Evolutionary conservation across 495 filamentous ascomycete species (phyloP).

Genomic region (Oidiodendron maius): DNA sequence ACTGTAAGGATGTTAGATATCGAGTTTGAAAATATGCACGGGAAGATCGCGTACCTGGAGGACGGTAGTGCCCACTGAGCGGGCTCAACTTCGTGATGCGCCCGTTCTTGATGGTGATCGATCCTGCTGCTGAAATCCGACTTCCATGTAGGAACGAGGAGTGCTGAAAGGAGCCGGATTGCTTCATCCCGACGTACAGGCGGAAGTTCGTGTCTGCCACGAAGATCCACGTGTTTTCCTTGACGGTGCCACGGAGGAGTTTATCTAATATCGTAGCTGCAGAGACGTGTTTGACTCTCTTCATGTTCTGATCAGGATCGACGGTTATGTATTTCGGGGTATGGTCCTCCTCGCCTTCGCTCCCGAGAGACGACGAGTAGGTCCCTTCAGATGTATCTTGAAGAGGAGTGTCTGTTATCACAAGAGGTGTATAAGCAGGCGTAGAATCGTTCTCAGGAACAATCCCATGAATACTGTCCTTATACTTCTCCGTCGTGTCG

Average conservation of each 20-base stretch:
- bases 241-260: conserved; percentile 61
- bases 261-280: conserved; percentile 65
- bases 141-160: conserved; percentile 79
- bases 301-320: conserved; percentile 47
- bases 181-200: conserved; percentile 84
- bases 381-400: conserved; percentile 4
- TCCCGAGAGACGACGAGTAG: conserved; percentile 9
- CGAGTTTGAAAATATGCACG: neutral
- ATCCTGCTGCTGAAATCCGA: conserved; percentile 74
- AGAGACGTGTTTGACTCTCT: conserved; percentile 61
- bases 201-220: conserved; percentile 82
- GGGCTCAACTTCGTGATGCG: conserved; percentile 51
- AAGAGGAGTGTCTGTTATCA: conserved; percentile 9
- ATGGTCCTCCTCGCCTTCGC: conserved; percentile 23
- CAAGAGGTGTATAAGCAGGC: conserved; percentile 27
- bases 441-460: conserved; percentile 61
- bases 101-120: conserved; percentile 80
- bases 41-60: conserved; percentile 39
- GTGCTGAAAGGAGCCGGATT: conserved; percentile 84
- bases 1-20: conserved; percentile 22
- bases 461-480: conserved; percentile 74
- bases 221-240: conserved; percentile 87
- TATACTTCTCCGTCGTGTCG: conserved; percentile 67
- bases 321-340: conserved; percentile 47
- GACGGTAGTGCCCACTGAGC: conserved; percentile 80